Conservation (phyloP, 805 yeast species). For the Barnettozyma populi region DNA sequence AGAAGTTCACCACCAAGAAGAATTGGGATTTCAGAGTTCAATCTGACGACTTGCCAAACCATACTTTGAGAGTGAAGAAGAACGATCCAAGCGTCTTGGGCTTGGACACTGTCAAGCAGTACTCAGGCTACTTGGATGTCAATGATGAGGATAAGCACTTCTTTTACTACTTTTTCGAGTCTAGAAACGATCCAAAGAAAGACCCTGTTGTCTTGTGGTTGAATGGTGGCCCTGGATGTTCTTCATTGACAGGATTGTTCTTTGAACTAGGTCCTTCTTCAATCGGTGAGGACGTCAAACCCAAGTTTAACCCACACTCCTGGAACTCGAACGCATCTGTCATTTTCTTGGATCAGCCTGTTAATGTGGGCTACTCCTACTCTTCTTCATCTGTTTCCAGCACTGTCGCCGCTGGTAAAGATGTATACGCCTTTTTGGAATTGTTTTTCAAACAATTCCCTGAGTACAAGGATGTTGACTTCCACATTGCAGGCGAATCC, state of each 20-base stretch:
- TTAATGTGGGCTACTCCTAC: constrained; percentile 75
- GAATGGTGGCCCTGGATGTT: constrained; percentile 95
- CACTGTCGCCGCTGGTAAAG: constrained; percentile 80
- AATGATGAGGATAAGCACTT: constrained; percentile 83
- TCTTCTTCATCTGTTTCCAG: constrained; percentile 58
- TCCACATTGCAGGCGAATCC: constrained; percentile 91
- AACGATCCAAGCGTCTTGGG: constrained; percentile 61
- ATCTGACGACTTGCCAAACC: constrained; percentile 36
- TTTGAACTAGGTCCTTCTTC: constrained; percentile 84
- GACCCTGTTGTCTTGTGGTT: constrained; percentile 88
- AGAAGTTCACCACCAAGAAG: constrained; percentile 27
- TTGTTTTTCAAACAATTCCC: constrained; percentile 74
- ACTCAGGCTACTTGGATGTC: constrained; percentile 80
- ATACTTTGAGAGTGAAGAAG: constrained; percentile 58
- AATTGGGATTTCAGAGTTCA: constrained; percentile 37
- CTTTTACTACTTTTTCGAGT: constrained; percentile 80
- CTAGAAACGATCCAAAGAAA: constrained; percentile 78
- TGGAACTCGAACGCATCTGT: constrained; percentile 87
- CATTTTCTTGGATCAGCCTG: constrained; percentile 85
- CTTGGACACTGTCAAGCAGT: constrained; percentile 75
- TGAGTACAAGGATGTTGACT: constrained; percentile 46
- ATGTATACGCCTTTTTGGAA: constrained; percentile 73
- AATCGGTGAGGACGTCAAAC: constrained; percentile 54
- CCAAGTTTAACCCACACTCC: constrained; percentile 65
- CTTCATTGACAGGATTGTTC: constrained; percentile 80